phyloP scores from a whole-genome alignment of 1,284 basidiomycete species.

The Fomitiporia mediterranea region DNA sequence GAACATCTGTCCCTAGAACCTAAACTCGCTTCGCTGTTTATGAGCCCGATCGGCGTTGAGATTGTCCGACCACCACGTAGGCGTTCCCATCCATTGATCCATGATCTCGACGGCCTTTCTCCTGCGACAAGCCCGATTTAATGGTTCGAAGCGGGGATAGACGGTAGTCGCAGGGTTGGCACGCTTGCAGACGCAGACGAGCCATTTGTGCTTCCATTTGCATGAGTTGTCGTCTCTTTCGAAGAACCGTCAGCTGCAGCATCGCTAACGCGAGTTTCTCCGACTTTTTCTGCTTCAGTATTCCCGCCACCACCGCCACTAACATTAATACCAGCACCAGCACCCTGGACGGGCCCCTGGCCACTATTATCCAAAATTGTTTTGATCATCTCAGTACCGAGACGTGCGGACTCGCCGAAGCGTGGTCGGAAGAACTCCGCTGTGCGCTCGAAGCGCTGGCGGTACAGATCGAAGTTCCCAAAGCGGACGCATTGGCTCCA shows the following conservation, averaged over 20 bases:
- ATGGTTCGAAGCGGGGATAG: neutral
- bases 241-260: neutral
- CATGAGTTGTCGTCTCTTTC: too few relatives aligned
- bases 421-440: slow-evolving; percentile 81
- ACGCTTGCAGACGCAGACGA: neutral
- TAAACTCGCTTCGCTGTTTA: neutral
- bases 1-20: too few relatives aligned
- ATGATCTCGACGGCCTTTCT: neutral
- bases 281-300: neutral
- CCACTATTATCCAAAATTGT: slow-evolving; percentile 63
- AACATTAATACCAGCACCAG: too few relatives aligned
- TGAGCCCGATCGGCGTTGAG: neutral
- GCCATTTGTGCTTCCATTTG: neutral
- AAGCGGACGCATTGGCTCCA: slow-evolving; percentile 96
- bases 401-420: slow-evolving; percentile 80
- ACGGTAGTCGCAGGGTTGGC: neutral
- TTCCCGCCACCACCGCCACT: neutral
- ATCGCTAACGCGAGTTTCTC: neutral
- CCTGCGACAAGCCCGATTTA: neutral
- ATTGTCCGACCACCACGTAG: neutral
- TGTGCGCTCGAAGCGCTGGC: slow-evolving; percentile 78
- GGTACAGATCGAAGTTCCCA: slow-evolving; percentile 89
- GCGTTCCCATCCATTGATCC: neutral
- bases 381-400: slow-evolving; percentile 91
- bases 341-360: too few relatives aligned